Evolutionary conservation across 768 basidiomycete species (phyloP), one percentile per base, ranked within the genome.

Genomic region (Xanthoconium stramineum): DNA sequence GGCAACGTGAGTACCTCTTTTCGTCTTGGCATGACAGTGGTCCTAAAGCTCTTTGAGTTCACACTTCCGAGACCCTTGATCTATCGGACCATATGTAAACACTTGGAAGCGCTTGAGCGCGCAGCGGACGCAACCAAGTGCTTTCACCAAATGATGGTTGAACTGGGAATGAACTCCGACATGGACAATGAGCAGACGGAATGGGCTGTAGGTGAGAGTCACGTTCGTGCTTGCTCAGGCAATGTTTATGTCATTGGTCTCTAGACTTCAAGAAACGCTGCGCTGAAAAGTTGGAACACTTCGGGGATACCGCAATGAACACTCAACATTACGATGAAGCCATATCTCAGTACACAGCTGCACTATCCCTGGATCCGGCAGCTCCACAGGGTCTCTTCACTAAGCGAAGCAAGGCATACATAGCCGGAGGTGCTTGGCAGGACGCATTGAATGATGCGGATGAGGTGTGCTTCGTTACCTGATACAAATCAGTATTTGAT

Each of bases 121-220:
- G 24, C 2, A 24, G 24, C 24, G 24, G 4, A 24, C 24, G 24
- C 24, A 4, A 24, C 24, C 24, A 4, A 24, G 24, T 24, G 24
- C 24, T 24, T 24, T 24, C 24, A 24, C 24, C 24, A 24, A 24
- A 24, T 24, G 33, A 5, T 28, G 14, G 12, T 20, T 28, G 36
- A 49, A 11, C 9, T 8, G 2, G 4, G 11, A 12, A n/a, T 33
- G 13, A 24, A 36, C 10, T 2, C 28, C 6, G 13, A 17, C 15
- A 28, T 38, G 10, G 10, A 24, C 9, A 33, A 28, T 12, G 32
- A 54, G n/a, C 43, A 43, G 39, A 7, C 6, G 3, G 5, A 36
- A 9, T 61, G 59, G 60, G 37, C 37, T 19, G 3, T 17, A 9
- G 52, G 59, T 57, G 35, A 47, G 52, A 1, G 13, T 24, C 24